phyloP scores from a whole-genome alignment of 2,329 filamentous ascomycete species.

The Didymella pomorum region DNA sequence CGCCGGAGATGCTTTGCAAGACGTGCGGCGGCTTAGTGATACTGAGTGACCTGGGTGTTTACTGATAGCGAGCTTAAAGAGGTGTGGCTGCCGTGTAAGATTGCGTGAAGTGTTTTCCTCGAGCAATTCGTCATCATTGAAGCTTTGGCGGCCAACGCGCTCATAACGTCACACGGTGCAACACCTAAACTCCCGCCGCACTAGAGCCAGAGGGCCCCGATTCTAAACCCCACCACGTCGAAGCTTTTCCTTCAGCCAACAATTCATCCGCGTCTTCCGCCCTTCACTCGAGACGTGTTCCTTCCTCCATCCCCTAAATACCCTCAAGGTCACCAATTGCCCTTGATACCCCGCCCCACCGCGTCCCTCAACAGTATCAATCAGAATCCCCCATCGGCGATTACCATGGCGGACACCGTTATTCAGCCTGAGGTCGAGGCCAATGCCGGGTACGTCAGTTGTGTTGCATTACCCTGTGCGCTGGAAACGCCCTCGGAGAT shows the following conservation, averaged over 20 bases:
- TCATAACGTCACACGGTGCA: conserved; percentile 32
- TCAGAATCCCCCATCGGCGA: conserved; percentile 29
- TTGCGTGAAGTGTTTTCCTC: conserved; percentile 28
- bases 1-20: conserved; percentile 47
- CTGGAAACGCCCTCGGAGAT: neutral
- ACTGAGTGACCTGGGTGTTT: conserved; percentile 36
- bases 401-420: conserved; percentile 57
- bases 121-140: conserved; percentile 30
- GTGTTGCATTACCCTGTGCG: neutral
- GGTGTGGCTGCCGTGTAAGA: conserved; percentile 26
- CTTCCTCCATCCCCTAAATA: conserved; percentile 15
- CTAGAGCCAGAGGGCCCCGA: conserved; percentile 35
- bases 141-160: conserved; percentile 28
- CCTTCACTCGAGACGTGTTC: conserved; percentile 23
- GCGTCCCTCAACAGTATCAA: conserved; percentile 30
- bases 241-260: conserved; percentile 44
- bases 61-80: conserved; percentile 28
- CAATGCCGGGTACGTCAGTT: conserved; percentile 57
- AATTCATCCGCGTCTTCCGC: conserved; percentile 41
- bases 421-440: conserved; percentile 56
- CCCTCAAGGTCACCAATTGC: conserved; percentile 33
- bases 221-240: conserved; percentile 46
- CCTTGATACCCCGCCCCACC: conserved; percentile 29
- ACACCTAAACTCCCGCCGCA: conserved; percentile 35
- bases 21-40: conserved; percentile 47